phyloP scores from a whole-genome alignment of 2,329 filamentous ascomycete species.

The Talaromyces sp. region DNA sequence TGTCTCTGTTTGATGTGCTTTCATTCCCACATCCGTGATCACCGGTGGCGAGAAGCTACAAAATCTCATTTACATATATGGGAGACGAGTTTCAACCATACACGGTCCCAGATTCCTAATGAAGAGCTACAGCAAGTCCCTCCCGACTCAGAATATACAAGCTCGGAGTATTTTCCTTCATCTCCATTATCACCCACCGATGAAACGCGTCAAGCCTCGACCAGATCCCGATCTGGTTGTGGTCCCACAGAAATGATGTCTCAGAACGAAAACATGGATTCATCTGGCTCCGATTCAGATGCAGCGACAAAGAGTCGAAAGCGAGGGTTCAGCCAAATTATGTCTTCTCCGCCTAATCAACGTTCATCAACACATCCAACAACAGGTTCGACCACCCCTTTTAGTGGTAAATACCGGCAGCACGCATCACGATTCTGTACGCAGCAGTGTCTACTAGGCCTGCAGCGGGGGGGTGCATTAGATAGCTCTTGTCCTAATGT shows the following conservation, averaged over 20 bases:
- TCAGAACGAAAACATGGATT: background rate
- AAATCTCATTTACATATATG: conserved; percentile 16
- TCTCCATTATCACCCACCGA: background rate
- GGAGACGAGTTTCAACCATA: conserved; percentile 20
- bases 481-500: conserved; percentile 23
- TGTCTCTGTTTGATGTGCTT: conserved; percentile 13
- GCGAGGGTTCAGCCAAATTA: conserved; percentile 20
- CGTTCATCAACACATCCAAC: conserved; percentile 10
- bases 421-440: conserved; percentile 22
- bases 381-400: background rate
- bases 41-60: conserved; percentile 19
- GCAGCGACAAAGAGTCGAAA: conserved; percentile 15
- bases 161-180: background rate
- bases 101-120: conserved; percentile 17
- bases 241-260: background rate
- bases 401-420: conserved; percentile 11
- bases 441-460: conserved; percentile 23
- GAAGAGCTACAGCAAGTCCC: conserved; percentile 16
- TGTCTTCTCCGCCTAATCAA: conserved; percentile 17
- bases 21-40: conserved; percentile 14
- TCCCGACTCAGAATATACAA: conserved; percentile 10
- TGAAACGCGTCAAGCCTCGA: background rate
- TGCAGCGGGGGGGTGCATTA: conserved; percentile 16
- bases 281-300: conserved; percentile 14
- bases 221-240: conserved; percentile 15